A percentile compares a stretch with the other conserved stretches of the same genome.
phyloP scores from a whole-genome alignment of 225 moss, liverwort and hornwort species.

The Rhytidiadelphus loreus region DNA sequence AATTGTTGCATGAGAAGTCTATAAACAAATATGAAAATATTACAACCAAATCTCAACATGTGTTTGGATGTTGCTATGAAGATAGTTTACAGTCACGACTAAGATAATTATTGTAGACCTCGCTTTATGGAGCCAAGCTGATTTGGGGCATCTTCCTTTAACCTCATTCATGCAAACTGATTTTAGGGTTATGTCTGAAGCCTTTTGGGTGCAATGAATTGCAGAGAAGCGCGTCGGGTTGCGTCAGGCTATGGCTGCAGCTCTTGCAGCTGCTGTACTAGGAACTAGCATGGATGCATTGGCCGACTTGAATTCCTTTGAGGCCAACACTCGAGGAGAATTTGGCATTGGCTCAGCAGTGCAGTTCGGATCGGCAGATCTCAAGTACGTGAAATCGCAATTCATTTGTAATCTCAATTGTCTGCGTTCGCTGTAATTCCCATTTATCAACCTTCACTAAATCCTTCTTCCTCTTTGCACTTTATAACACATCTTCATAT shows the following conservation, averaged over 20 bases:
- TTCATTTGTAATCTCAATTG: not conserved
- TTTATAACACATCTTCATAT: not conserved
- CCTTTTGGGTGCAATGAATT: not conserved
- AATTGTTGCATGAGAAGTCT: not conserved
- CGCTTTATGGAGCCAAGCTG: not conserved
- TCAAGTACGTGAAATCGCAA: slow-evolving; percentile 41
- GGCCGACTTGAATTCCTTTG: slow-evolving; percentile 84
- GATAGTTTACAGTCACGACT: no score
- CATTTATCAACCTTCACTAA: not conserved
- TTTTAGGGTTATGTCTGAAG: not conserved
- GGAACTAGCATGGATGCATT: slow-evolving; percentile 76
- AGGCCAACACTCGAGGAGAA: slow-evolving; percentile 94
- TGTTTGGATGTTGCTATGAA: not conserved
- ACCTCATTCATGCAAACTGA: not conserved
- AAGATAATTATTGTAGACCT: not conserved
- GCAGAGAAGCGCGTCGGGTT: slow-evolving; percentile 23
- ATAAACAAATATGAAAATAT: not conserved
- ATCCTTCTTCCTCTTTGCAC: not conserved
- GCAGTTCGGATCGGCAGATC: slow-evolving; percentile 92
- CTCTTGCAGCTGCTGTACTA: slow-evolving; percentile 75
- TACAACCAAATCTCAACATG: not conserved
- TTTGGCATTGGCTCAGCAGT: slow-evolving; percentile 98
- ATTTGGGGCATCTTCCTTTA: not conserved
- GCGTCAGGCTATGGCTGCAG: slow-evolving; percentile 65
- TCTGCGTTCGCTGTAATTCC: not conserved